Percentiles rank a stretch among this genome's conserved stretches.
phyloP scores from a whole-genome alignment of 805 yeast species.

The Schwanniomyces pseudopolymorphus region DNA sequence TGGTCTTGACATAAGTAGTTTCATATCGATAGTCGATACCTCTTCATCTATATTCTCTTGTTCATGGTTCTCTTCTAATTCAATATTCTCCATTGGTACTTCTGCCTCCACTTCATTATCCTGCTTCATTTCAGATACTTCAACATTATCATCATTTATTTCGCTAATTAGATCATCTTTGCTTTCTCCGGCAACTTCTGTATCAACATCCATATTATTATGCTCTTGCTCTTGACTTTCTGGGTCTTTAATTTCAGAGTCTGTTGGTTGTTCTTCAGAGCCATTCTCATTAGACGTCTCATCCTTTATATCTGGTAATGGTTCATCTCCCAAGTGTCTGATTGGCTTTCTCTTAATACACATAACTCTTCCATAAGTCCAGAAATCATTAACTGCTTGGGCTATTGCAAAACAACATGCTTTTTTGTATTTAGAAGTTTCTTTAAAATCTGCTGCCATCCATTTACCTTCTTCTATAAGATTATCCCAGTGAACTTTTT shows the following conservation, averaged over 20 bases:
- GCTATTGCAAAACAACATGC: slow-evolving; percentile 72
- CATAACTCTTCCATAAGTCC: slow-evolving; percentile 67
- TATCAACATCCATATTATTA: slow-evolving; percentile 1
- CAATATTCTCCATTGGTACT: neutral
- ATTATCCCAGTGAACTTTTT: slow-evolving; percentile 66
- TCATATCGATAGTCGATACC: slow-evolving; percentile 28
- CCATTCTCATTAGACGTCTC: neutral
- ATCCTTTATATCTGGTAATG: neutral
- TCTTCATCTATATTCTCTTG: slow-evolving; percentile 3
- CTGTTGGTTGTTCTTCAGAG: neutral
- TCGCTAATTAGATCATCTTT: neutral
- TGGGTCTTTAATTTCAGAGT: neutral
- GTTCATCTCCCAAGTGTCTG: slow-evolving; percentile 13
- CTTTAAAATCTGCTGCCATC: slow-evolving; percentile 78
- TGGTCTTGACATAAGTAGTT: slow-evolving; percentile 18
- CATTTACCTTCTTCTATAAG: slow-evolving; percentile 77
- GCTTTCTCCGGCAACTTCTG: neutral
- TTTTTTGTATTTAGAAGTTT: slow-evolving; percentile 64
- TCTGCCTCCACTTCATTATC: neutral
- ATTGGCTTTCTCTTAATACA: slow-evolving; percentile 59
- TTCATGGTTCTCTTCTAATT: neutral
- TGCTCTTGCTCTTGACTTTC: neutral
- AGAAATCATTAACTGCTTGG: slow-evolving; percentile 71
- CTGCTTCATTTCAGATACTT: too few species aligned
- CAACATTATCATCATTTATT: neutral